phyloP scores from a whole-genome alignment of 140 eudicot genomes.

The Bidens hawaiensis region DNA sequence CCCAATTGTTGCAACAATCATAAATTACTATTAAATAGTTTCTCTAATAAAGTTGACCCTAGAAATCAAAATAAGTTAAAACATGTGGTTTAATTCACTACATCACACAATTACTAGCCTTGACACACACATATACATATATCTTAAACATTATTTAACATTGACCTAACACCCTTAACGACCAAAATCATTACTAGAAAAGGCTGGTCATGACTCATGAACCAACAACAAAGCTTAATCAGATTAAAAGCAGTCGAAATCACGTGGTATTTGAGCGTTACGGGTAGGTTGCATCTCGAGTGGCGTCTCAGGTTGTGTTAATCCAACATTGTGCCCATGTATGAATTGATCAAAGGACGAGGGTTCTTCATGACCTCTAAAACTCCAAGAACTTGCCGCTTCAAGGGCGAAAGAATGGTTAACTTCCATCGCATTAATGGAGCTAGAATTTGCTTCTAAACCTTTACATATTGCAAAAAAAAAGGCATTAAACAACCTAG shows the following conservation, averaged over 20 bases:
- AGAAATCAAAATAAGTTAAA: background rate
- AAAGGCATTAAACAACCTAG: too few species aligned
- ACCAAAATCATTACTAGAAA: background rate
- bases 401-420: conserved; percentile 40
- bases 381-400: conserved; percentile 35
- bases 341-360: conserved; percentile 29
- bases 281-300: conserved; percentile 5
- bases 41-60: too few species aligned
- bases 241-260: conserved; percentile 18
- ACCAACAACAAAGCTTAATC: conserved; percentile 7
- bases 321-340: conserved; percentile 16
- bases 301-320: conserved; percentile 18
- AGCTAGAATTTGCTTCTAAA: conserved; percentile 20
- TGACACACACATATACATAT: background rate
- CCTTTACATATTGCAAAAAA: conserved; percentile 17
- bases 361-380: conserved; percentile 26
- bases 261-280: conserved; percentile 15
- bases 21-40: too few species aligned
- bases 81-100: conserved; percentile 1
- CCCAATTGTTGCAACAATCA: too few species aligned
- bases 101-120: conserved; percentile 9
- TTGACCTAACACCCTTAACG: conserved; percentile 3
- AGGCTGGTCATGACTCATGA: background rate
- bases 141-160: conserved; percentile 7
- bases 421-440: conserved; percentile 18